Conservation (phyloP, 192 early-diverging fungal genomes). For the Umbelopsis sp. region DNA sequence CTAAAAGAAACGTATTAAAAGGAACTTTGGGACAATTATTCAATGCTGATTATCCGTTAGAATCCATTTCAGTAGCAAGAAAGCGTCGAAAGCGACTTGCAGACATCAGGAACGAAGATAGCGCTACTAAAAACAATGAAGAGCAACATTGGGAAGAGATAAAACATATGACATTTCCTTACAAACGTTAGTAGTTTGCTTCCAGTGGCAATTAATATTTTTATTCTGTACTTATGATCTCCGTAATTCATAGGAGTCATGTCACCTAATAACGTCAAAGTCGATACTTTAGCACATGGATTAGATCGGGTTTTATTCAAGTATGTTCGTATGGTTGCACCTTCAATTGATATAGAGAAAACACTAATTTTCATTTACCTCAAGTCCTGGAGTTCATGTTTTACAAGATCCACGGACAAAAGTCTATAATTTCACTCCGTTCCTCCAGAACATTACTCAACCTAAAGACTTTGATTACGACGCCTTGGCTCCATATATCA, state of each 20-base stretch:
- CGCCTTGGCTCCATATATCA: slow-evolving; percentile 76
- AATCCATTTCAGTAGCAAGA: no score
- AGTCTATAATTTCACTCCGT: slow-evolving; percentile 81
- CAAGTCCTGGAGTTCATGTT: slow-evolving; percentile 78
- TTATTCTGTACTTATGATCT: background rate
- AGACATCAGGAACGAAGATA: background rate
- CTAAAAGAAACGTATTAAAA: background rate
- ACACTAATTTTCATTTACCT: background rate
- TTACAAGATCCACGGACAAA: slow-evolving; percentile 76
- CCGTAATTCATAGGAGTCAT: slow-evolving; percentile 7
- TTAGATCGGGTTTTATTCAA: slow-evolving; percentile 69
- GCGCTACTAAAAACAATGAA: background rate
- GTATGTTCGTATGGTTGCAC: slow-evolving; percentile 26
- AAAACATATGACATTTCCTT: background rate
- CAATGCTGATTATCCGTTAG: no score
- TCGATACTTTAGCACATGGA: slow-evolving; percentile 57
- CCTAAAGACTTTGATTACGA: slow-evolving; percentile 82
- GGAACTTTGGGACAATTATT: no score
- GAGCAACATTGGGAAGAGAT: background rate
- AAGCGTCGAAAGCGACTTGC: background rate
- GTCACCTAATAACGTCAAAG: background rate
- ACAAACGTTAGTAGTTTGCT: background rate
- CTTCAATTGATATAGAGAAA: background rate
- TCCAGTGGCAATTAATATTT: background rate
- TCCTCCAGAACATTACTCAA: slow-evolving; percentile 76